A percentile compares a stretch with the other conserved stretches of the same genome.
These are phyloP conservation scores for Geotrichum citri-aurantii DNA, from an alignment of 1,139 yeast genomes.

Conservation along the genomic window DNA sequence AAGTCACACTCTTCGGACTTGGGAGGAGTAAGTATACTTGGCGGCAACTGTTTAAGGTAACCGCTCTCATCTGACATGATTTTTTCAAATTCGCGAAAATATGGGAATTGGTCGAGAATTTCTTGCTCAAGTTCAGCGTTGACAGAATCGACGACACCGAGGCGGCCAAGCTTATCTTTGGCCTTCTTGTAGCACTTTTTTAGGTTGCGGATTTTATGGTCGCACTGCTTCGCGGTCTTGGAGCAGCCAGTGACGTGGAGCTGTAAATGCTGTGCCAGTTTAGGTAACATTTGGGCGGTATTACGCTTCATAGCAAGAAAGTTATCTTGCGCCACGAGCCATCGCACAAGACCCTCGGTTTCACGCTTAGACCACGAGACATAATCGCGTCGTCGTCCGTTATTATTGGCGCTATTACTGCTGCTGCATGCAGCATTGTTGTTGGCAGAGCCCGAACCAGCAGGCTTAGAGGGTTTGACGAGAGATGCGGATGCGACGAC, in stretches of 20 bases:
- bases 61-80: conserved; percentile 6
- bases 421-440: not conserved
- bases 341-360: conserved; percentile 14
- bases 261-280: conserved; percentile 8
- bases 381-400: conserved; percentile 11
- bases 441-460: not conserved
- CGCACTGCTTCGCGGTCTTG: conserved; percentile 17
- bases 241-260: conserved; percentile 11
- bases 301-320: conserved; percentile 10
- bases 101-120: conserved; percentile 13
- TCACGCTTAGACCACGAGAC: conserved; percentile 17
- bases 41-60: not conserved
- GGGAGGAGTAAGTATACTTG: conserved; percentile 4
- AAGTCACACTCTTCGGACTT: conserved; percentile 6
- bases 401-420: not conserved
- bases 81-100: conserved; percentile 12
- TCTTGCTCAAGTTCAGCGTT: conserved; percentile 3
- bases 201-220: conserved; percentile 16
- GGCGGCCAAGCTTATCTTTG: conserved; percentile 8
- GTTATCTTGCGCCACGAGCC: conserved; percentile 13
- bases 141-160: not conserved
- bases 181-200: conserved; percentile 15
- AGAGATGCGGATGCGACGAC: not conserved
- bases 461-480: not conserved
- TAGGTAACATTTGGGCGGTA: conserved; percentile 14